Conservation (phyloP, 257 asterid species). For the Rhazya stricta region DNA sequence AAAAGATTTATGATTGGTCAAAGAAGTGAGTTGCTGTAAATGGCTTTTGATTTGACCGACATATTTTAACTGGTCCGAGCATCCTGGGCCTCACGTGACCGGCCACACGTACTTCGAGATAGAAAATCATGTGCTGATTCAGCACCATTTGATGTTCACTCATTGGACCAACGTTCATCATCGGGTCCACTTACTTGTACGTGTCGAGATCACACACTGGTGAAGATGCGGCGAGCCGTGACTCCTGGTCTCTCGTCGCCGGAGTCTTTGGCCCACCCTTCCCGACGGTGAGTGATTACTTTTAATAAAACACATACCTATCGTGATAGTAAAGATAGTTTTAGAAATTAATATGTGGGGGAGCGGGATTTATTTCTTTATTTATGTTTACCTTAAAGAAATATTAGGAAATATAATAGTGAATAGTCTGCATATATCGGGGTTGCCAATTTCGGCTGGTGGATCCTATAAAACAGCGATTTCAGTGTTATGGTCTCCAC, state of each 20-base stretch:
- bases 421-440: conserved; percentile 14
- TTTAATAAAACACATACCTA: too few relatives aligned
- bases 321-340: too few relatives aligned
- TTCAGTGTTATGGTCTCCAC: conserved; percentile 30
- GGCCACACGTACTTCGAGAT: conserved; percentile 62
- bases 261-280: conserved; percentile 30
- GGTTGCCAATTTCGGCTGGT: conserved; percentile 32
- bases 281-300: conserved; percentile 20
- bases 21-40: conserved; percentile 30
- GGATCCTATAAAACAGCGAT: conserved; percentile 59
- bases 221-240: conserved; percentile 41
- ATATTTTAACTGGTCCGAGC: conserved; percentile 56
- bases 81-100: conserved; percentile 84
- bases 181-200: conserved; percentile 31
- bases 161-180: conserved; percentile 49
- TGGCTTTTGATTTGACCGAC: conserved; percentile 42
- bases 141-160: conserved; percentile 39
- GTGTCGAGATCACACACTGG: conserved; percentile 26
- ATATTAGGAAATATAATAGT: not conserved
- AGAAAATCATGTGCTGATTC: conserved; percentile 32
- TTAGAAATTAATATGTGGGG: too few relatives aligned
- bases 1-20: conserved; percentile 34
- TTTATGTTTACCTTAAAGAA: not conserved
- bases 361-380: not conserved
- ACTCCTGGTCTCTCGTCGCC: conserved; percentile 19